phyloP scores from a whole-genome alignment of 2,329 filamentous ascomycete species.

The Colletotrichum spinosum region DNA sequence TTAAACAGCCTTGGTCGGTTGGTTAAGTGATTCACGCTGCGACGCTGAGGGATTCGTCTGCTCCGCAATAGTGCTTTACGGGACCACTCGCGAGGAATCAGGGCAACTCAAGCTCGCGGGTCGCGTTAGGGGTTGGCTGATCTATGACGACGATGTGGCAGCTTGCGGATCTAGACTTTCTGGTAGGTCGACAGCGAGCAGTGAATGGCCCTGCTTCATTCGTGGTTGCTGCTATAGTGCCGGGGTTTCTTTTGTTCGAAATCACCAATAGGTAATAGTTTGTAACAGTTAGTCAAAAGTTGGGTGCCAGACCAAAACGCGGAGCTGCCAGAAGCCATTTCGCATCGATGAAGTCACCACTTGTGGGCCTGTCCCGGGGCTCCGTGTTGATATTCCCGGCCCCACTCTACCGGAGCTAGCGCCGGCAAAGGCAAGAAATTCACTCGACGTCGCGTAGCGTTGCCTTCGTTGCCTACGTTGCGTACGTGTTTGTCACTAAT shows the following conservation, averaged over 20 bases:
- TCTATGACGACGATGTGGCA: conserved; percentile 20
- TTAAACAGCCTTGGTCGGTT: conserved; percentile 6
- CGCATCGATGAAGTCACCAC: conserved; percentile 37
- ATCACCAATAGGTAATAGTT: not conserved
- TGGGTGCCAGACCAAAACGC: not conserved
- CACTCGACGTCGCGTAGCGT: too few species aligned
- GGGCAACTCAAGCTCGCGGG: conserved; percentile 1
- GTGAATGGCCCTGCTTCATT: not conserved
- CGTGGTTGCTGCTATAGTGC: not conserved
- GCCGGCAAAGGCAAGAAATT: conserved; percentile 18
- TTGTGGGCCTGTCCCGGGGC: conserved; percentile 24
- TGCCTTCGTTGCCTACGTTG: too few species aligned
- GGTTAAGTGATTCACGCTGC: not conserved
- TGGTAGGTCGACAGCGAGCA: too few species aligned
- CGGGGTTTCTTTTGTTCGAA: not conserved
- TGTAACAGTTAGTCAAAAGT: not conserved
- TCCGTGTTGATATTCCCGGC: conserved; percentile 27
- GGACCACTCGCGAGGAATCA: conserved; percentile 1
- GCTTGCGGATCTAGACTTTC: too few species aligned
- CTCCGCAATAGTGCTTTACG: conserved; percentile 1
- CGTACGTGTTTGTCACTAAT: not conserved
- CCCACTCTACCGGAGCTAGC: conserved; percentile 28
- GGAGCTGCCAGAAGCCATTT: not conserved
- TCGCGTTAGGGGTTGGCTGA: conserved; percentile 1
- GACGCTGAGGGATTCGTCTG: conserved; percentile 2